phyloP scores from a whole-genome alignment of 2,329 filamentous ascomycete genomes.

The Colletotrichum musicola region DNA sequence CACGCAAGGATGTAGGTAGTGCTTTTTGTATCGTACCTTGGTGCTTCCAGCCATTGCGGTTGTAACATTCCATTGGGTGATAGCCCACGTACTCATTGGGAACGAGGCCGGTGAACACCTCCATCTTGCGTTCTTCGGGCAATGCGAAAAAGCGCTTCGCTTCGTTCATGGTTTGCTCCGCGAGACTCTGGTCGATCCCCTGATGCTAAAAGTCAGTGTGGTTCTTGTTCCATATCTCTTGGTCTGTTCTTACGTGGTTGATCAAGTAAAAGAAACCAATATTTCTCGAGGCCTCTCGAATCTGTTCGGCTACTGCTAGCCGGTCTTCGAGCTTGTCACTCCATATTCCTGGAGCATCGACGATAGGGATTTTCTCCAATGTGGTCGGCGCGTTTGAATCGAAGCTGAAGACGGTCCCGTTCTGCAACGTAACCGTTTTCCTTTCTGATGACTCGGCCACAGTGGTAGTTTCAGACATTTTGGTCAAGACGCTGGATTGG shows the following conservation, averaged over 20 bases:
- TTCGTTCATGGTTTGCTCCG: conserved; percentile 50
- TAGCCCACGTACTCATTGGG: conserved; percentile 51
- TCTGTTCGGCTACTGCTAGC: conserved; percentile 52
- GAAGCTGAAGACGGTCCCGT: conserved; percentile 43
- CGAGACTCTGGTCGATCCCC: conserved; percentile 47
- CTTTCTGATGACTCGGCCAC: not conserved
- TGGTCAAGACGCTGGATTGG: not conserved
- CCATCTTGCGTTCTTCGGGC: conserved; percentile 58
- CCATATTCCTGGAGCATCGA: conserved; percentile 57
- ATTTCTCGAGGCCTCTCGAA: conserved; percentile 54
- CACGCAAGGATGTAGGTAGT: not conserved
- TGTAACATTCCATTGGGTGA: conserved; percentile 54
- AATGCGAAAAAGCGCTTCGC: conserved; percentile 57
- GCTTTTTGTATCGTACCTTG: conserved; percentile 42
- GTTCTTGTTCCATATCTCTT: too few species aligned
- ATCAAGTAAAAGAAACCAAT: conserved; percentile 60
- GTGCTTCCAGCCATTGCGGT: conserved; percentile 53
- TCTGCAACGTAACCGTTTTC: conserved; percentile 41
- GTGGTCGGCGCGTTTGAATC: conserved; percentile 43
- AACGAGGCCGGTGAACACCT: conserved; percentile 57
- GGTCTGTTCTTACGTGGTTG: conserved; percentile 44
- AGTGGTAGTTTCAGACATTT: conserved; percentile 35
- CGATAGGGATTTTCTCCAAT: conserved; percentile 53
- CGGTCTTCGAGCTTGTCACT: conserved; percentile 51
- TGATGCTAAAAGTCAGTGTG: not conserved